Evolutionary conservation across 306 rosid species (phyloP).

Genomic region (Cucurbita maxima): DNA sequence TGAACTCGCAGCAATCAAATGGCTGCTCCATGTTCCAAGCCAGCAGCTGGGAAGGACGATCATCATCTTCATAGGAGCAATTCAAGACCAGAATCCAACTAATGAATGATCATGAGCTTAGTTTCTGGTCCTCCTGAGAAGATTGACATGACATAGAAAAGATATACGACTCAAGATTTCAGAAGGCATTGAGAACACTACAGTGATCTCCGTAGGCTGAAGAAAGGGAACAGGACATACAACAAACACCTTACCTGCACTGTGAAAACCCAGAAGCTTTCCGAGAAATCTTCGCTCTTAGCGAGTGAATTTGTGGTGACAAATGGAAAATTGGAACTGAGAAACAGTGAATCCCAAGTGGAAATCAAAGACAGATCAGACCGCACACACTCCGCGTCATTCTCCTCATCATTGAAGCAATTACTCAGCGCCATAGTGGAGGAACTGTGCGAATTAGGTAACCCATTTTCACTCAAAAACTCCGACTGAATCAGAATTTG

Average conservation of each 20-base stretch:
- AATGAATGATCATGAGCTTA: neutral
- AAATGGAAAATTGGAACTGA: neutral
- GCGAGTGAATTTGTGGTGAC: neutral
- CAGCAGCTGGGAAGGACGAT: neutral
- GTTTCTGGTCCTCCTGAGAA: neutral
- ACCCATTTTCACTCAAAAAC: neutral
- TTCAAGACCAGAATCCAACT: neutral
- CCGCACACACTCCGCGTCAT: neutral
- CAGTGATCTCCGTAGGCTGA: neutral
- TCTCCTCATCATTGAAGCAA: constrained; percentile 3
- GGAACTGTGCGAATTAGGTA: neutral
- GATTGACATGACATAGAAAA: neutral
- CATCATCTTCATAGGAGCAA: neutral
- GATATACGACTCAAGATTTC: neutral
- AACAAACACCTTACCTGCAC: neutral
- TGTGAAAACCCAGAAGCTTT: neutral
- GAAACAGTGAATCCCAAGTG: neutral
- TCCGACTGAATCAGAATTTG: neutral
- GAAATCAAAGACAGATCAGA: neutral
- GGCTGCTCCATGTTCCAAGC: neutral
- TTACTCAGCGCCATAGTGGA: neutral
- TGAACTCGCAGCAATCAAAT: neutral
- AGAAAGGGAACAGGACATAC: neutral
- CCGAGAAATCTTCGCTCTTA: neutral
- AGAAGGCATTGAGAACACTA: neutral